Conservation (phyloP, 768 basidiomycete genomes). For the Holtermanniella nyarrowii region DNA sequence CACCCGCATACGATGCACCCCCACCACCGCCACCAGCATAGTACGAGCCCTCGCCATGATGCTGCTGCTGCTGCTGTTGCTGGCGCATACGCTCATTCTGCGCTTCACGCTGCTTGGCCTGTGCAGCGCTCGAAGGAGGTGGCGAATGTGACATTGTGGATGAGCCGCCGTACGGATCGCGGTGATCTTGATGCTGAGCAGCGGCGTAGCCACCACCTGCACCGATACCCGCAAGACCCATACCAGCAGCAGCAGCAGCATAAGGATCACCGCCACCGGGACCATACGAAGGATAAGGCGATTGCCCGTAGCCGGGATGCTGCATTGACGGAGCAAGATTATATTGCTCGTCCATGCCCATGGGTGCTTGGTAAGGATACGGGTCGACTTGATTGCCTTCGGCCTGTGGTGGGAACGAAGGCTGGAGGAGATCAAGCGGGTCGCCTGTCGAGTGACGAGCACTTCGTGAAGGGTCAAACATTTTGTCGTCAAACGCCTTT, state of each 20-base stretch:
- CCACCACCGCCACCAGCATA: background rate
- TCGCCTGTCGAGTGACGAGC: constrained; percentile 29
- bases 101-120: constrained; percentile 21
- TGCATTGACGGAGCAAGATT: background rate
- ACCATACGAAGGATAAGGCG: constrained; percentile 19
- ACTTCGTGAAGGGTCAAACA: constrained; percentile 28
- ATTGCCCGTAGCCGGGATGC: background rate
- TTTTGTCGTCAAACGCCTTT: constrained; percentile 34
- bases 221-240: constrained; percentile 2
- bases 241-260: constrained; percentile 2
- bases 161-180: background rate
- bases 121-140: constrained; percentile 13
- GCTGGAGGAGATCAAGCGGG: constrained; percentile 29
- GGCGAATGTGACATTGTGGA: constrained; percentile 6
- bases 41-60: background rate
- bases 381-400: constrained; percentile 26
- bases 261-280: constrained; percentile 26
- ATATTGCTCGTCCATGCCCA: background rate
- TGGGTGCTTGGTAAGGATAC: constrained; percentile 18
- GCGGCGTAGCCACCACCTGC: constrained; percentile 3
- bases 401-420: constrained; percentile 23
- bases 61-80: constrained; percentile 1
- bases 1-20: constrained; percentile 1
- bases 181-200: background rate
- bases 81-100: background rate